These are phyloP conservation scores for Exophiala viscosa DNA, from an alignment of 2,329 filamentous ascomycete genomes.

Conservation along the genomic window DNA sequence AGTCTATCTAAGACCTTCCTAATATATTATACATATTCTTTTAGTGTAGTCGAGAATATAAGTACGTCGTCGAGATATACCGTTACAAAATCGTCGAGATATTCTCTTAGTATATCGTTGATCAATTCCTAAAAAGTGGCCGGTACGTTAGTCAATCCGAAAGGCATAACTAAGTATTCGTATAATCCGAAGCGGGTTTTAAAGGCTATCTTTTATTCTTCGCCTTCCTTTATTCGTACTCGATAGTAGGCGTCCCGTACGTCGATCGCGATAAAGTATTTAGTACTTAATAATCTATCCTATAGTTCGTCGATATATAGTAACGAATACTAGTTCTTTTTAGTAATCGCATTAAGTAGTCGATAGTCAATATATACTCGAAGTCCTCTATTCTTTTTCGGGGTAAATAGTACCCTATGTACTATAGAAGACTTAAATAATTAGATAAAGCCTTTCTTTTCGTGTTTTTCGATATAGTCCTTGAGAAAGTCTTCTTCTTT, in stretches of 20 bases:
- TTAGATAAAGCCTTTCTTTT: neutral
- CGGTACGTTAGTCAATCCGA: neutral
- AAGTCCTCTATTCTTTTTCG: neutral
- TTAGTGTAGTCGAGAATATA: no score
- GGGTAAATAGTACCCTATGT: neutral
- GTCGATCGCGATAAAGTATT: neutral
- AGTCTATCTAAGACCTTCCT: no score
- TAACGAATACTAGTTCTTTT: neutral
- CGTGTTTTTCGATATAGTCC: neutral
- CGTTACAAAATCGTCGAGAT: slow-evolving; percentile 18
- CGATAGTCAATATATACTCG: neutral
- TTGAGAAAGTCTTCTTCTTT: neutral
- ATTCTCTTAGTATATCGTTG: slow-evolving; percentile 10
- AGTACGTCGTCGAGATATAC: no score
- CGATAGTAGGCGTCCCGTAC: slow-evolving; percentile 12
- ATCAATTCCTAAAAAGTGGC: slow-evolving; percentile 8
- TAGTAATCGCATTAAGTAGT: neutral
- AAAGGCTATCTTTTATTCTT: slow-evolving; percentile 25
- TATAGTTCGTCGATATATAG: neutral
- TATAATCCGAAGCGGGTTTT: slow-evolving; percentile 13
- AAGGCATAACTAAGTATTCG: slow-evolving; percentile 1
- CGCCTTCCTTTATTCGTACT: slow-evolving; percentile 17
- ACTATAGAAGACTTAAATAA: neutral
- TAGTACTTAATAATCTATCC: neutral
- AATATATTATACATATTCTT: no score